phyloP scores from a whole-genome alignment of 768 basidiomycete species.

The Chalciporus pseudorubinellus region DNA sequence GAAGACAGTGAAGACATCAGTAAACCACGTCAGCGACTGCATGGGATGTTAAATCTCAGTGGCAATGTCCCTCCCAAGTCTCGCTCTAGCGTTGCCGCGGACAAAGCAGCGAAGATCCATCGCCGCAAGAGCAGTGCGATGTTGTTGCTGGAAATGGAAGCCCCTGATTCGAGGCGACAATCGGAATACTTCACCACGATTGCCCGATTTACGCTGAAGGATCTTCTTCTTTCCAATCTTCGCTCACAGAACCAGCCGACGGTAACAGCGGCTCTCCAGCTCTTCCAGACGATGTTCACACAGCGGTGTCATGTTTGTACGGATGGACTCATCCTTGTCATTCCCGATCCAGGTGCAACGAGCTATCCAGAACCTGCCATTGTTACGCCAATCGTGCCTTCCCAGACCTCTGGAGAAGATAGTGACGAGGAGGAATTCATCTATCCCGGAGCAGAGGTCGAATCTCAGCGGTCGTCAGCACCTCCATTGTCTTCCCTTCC shows the following conservation, averaged over 20 bases:
- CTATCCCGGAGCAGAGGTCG: conserved; percentile 36
- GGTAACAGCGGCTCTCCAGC: conserved; percentile 73
- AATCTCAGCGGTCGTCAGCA: conserved; percentile 14
- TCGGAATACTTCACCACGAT: conserved; percentile 85
- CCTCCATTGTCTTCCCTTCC: conserved; percentile 25
- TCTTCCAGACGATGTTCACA: conserved; percentile 72
- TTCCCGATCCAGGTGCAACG: conserved; percentile 70
- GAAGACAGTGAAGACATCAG: conserved; percentile 76
- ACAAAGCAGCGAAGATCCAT: conserved; percentile 47
- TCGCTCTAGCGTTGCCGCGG: conserved; percentile 26
- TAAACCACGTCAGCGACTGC: conserved; percentile 41
- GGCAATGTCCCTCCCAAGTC: conserved; percentile 34
- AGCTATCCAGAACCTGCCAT: conserved; percentile 63
- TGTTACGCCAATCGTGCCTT: conserved; percentile 24
- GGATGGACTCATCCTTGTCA: conserved; percentile 67
- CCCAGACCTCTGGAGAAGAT: conserved; percentile 34
- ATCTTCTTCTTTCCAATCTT: conserved; percentile 79
- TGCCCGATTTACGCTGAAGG: conserved; percentile 89
- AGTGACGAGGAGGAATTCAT: conserved; percentile 53
- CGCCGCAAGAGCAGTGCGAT: conserved; percentile 86
- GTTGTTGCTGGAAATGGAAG: conserved; percentile 84
- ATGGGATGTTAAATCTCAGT: conserved; percentile 43
- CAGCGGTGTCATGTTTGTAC: conserved; percentile 64
- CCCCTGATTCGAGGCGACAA: conserved; percentile 63
- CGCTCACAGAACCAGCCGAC: conserved; percentile 63